Evolutionary conservation across 1,139 yeast species (phyloP), one percentile per base, ranked within the genome.

Genomic region (Kurtzmaniella quercitrusa): DNA sequence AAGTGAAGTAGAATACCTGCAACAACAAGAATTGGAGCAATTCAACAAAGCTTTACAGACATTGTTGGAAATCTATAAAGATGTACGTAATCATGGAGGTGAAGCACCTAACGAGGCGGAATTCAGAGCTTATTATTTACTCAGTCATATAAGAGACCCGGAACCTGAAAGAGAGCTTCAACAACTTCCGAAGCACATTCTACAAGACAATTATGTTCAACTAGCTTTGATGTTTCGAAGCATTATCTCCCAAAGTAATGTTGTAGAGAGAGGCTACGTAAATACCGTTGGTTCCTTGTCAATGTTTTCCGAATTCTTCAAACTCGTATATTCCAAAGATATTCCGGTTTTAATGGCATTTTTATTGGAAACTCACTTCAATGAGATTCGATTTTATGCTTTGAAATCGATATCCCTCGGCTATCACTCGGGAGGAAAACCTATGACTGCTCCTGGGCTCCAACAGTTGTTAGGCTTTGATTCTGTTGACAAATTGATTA

Each of bases 21-120:
- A 87, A 54, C 98, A 94, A 60, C 98, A 93, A 60, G 98, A 94
- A 63, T 60, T 93, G 33, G 98, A 94, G 60, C 98, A 94, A 60
- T 77, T 93, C 58, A 90, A 89, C 59, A 94, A 94, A 58, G 88
- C 97, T 0, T 63, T 94, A 38, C 96, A 93, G 57, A 87, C 98
- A 0, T 70, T 94, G 34, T 77, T 88, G 15, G 97, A 94, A 59
- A 86, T 90, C 55, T 94, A 94, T 56, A 81, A 82, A 45, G 96
- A 88, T 54, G 83, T 85, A 9, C 68, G 95, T 40, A 77, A 81
- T 36, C 75, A 77, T 48, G 93, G 90, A 1, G 82, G 88, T 0
- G 57, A 48, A 15, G 78, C 87, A 43, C 90, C 94, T 0, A 85
- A 86, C 53, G 98, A 94, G 63, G 87, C 98, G 0, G 99, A 94